Conservation (phyloP, 169 alveolate species). For the Miamiensis avidus region DNA sequence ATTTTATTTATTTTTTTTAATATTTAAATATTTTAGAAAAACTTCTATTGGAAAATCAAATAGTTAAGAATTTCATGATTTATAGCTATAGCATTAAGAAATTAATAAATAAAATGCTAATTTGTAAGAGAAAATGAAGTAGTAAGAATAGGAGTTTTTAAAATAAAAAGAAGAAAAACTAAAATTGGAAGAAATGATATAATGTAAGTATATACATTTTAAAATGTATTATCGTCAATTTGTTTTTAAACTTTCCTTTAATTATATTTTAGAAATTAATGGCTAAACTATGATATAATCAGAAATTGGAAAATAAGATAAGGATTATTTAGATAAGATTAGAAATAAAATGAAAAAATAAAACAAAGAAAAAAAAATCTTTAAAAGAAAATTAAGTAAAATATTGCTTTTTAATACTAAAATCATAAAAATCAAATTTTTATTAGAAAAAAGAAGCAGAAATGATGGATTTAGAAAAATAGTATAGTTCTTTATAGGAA, state of each 20-base stretch:
- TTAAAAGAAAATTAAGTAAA: constrained; percentile 52
- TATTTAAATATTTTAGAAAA: no score
- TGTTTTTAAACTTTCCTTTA: no score
- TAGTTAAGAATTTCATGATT: background rate
- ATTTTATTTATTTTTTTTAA: no score
- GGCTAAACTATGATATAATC: constrained; percentile 16
- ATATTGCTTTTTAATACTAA: no score
- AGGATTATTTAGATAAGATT: constrained; percentile 29
- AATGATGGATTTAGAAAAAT: constrained; percentile 40
- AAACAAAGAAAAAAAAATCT: constrained; percentile 38
- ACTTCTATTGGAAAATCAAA: background rate
- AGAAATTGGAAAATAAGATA: constrained; percentile 45
- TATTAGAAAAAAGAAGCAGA: constrained; percentile 62
- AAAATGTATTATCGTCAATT: constrained; percentile 53
- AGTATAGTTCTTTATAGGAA: constrained; percentile 50
- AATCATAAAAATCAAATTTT: no score
- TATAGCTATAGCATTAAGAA: constrained; percentile 42
- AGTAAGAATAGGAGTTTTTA: constrained; percentile 34
- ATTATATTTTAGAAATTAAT: constrained; percentile 35
- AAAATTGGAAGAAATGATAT: constrained; percentile 37
- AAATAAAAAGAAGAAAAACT: constrained; percentile 32
- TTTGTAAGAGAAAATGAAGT: constrained; percentile 34
- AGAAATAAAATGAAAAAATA: constrained; percentile 44
- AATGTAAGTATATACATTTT: no score
- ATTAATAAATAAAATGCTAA: constrained; percentile 27